Conservation (phyloP, 129 eudicot species). For the Artemisia annua region DNA sequence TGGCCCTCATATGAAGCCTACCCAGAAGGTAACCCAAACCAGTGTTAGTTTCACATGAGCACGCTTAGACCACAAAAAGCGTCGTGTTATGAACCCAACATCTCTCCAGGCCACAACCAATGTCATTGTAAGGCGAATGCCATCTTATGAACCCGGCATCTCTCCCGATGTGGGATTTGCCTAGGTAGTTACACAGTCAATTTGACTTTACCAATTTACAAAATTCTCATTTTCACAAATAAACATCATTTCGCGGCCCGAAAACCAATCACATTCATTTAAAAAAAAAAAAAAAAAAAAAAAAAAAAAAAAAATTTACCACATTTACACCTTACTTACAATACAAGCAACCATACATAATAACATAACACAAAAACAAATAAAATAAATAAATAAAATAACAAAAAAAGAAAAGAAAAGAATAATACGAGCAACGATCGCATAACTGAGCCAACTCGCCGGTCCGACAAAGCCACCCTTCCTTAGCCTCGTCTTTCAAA, state of each 20-base stretch:
- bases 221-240: no score
- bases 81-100: no score
- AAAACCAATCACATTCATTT: constrained; percentile 13
- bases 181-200: no score
- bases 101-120: no score
- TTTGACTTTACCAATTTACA: no score
- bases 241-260: neutral
- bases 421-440: constrained; percentile 70
- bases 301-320: neutral
- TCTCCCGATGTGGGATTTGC: no score
- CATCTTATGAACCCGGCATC: no score
- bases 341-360: constrained; percentile 31
- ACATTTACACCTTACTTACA: constrained; percentile 25
- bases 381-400: neutral
- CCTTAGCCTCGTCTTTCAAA: constrained; percentile 40
- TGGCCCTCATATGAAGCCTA: no score
- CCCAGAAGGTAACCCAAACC: no score
- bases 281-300: neutral
- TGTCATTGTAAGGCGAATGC: no score
- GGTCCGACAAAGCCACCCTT: constrained; percentile 77
- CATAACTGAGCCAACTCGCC: constrained; percentile 71
- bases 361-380: neutral
- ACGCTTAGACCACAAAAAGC: no score
- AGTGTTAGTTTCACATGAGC: no score
- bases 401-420: constrained; percentile 9